Percentiles rank a stretch among this genome's conserved stretches.
Evolutionary conservation across 495 filamentous ascomycete species (phyloP).

Genomic region (Sordaria brevicollis): DNA sequence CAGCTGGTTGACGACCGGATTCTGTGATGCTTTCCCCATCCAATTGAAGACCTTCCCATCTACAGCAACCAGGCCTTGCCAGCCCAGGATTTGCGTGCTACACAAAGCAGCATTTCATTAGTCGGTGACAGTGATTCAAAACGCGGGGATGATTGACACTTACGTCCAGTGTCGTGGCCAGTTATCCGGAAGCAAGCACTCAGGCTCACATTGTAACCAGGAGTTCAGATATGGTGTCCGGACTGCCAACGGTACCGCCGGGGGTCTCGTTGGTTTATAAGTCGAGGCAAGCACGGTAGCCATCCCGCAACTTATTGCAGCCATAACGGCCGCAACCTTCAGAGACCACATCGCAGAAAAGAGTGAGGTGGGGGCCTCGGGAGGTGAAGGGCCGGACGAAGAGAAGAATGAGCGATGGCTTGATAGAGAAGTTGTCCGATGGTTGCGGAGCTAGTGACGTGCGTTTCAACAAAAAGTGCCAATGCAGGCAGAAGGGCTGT

Average conservation of each 20-base stretch:
- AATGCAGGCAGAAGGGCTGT: neutral
- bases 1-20: conserved; percentile 29
- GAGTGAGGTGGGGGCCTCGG: neutral
- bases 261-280: conserved; percentile 13
- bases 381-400: neutral
- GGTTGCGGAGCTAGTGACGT: neutral
- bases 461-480: neutral
- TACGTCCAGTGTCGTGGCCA: conserved; percentile 24
- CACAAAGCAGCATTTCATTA: conserved; percentile 35
- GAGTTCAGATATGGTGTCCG: conserved; percentile 22
- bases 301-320: conserved; percentile 1
- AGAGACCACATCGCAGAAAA: conserved; percentile 1
- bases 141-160: neutral
- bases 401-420: neutral
- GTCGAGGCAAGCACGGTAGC: conserved; percentile 1
- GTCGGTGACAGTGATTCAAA: neutral
- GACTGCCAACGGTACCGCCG: conserved; percentile 18
- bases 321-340: conserved; percentile 2
- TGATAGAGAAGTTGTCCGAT: neutral
- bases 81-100: conserved; percentile 58
- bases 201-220: conserved; percentile 19
- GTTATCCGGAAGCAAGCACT: conserved; percentile 12
- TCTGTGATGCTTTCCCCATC: conserved; percentile 52
- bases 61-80: conserved; percentile 56
- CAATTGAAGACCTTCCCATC: conserved; percentile 46